Percentiles rank a stretch among this genome's conserved stretches.
These are phyloP conservation scores for Blastobotrys petasosporus DNA, from an alignment of 1,139 yeast species.

Conservation along the genomic window DNA sequence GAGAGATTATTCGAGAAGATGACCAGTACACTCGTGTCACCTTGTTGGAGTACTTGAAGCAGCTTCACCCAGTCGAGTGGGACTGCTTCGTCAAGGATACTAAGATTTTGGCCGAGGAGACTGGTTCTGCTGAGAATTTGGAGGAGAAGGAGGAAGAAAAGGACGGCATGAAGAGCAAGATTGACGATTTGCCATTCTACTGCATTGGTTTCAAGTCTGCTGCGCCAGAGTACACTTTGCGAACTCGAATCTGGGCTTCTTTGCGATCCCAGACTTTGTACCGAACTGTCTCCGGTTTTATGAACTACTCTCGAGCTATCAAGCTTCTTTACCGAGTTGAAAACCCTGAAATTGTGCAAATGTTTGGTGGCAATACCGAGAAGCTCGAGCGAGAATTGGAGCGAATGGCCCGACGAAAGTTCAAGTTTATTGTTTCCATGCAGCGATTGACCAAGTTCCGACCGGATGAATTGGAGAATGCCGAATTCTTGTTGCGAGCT, in stretches of 20 bases:
- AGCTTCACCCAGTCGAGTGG: constrained; percentile 98
- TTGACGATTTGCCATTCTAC: constrained; percentile 96
- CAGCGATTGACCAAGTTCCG: constrained; percentile 96
- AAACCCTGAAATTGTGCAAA: constrained; percentile 97
- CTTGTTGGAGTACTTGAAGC: constrained; percentile 90
- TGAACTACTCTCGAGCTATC: constrained; percentile 98
- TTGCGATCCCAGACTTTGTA: constrained; percentile 95
- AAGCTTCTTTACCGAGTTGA: constrained; percentile 96
- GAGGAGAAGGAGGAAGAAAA: constrained; percentile 53
- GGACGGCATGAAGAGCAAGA: constrained; percentile 71
- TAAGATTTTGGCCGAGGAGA: constrained; percentile 94
- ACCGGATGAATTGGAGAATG: constrained; percentile 96
- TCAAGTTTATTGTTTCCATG: constrained; percentile 95
- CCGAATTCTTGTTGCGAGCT: constrained; percentile 95
- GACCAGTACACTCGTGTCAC: constrained; percentile 98
- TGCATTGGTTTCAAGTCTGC: constrained; percentile 99
- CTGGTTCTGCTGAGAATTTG: constrained; percentile 29
- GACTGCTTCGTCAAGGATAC: constrained; percentile 98
- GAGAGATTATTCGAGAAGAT: constrained; percentile 97
- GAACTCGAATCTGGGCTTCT: constrained; percentile 99
- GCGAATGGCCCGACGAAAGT: constrained; percentile 98
- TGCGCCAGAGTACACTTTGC: constrained; percentile 96
- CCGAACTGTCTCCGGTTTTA: constrained; percentile 98
- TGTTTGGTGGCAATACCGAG: constrained; percentile 98
- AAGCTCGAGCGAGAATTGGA: constrained; percentile 91